phyloP scores from a whole-genome alignment of 2,329 filamentous ascomycete species.

The Immersiporthe knoxdaviesiana region DNA sequence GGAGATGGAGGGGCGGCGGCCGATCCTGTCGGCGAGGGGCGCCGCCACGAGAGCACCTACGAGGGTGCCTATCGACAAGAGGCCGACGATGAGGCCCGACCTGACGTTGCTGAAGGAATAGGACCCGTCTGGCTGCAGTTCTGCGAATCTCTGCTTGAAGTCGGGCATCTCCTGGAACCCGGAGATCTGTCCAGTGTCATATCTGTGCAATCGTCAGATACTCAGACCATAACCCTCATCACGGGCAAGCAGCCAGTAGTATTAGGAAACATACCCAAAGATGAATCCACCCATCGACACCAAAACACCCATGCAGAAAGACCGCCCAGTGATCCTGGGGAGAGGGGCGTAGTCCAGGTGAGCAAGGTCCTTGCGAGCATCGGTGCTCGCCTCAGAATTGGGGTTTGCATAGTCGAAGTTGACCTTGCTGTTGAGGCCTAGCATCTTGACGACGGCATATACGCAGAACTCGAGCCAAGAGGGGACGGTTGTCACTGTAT shows the following conservation, averaged over 20 bases:
- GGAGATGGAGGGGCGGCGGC: slow-evolving; percentile 65
- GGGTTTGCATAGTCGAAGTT: slow-evolving; percentile 49
- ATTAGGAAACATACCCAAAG: slow-evolving; percentile 41
- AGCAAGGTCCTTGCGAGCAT: slow-evolving; percentile 41
- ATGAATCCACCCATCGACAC: slow-evolving; percentile 52
- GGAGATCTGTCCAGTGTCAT: slow-evolving; percentile 58
- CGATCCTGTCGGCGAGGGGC: slow-evolving; percentile 66
- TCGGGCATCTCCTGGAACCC: slow-evolving; percentile 63
- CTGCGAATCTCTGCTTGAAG: slow-evolving; percentile 56
- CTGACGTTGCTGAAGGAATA: slow-evolving; percentile 55
- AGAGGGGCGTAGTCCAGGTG: slow-evolving; percentile 51
- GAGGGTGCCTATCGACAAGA: slow-evolving; percentile 63
- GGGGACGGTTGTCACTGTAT: neutral
- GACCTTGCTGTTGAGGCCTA: slow-evolving; percentile 33
- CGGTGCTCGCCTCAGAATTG: slow-evolving; percentile 41
- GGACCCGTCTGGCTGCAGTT: slow-evolving; percentile 43
- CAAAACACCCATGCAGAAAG: slow-evolving; percentile 44
- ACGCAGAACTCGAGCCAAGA: too few relatives aligned
- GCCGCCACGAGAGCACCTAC: slow-evolving; percentile 63
- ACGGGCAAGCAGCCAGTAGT: too few relatives aligned
- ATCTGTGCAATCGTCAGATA: slow-evolving; percentile 43
- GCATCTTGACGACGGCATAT: slow-evolving; percentile 14
- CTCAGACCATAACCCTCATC: too few relatives aligned
- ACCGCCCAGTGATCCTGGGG: slow-evolving; percentile 43
- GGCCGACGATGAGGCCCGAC: slow-evolving; percentile 61